A percentile compares a stretch with the other conserved stretches of the same genome.
Evolutionary conservation across 2,329 filamentous ascomycete genomes (phyloP).

Genomic region (Sclerotinia subarctica): DNA sequence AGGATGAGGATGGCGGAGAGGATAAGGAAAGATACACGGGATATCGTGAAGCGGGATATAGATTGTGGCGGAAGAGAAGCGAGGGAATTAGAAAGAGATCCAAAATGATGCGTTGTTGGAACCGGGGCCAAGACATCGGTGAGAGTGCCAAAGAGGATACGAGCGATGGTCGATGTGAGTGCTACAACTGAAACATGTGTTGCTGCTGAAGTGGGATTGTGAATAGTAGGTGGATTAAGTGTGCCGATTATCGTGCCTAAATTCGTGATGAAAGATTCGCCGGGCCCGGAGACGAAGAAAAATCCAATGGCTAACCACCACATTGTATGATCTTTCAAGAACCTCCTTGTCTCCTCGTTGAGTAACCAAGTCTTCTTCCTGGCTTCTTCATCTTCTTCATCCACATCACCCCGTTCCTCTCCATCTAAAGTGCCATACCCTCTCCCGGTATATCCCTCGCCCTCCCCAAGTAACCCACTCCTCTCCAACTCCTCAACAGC

Average conservation of each 20-base stretch:
- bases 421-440: conserved; percentile 61
- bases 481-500: conserved; percentile 88
- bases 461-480: conserved; percentile 76
- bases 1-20: conserved; percentile 71
- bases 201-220: conserved; percentile 59
- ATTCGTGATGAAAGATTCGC: conserved; percentile 98
- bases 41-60: conserved; percentile 55
- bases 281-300: conserved; percentile 73
- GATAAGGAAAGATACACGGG: conserved; percentile 76
- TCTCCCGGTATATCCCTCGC: conserved; percentile 62
- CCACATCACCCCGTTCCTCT: conserved; percentile 36
- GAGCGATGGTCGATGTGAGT: conserved; percentile 83
- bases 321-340: conserved; percentile 88
- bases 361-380: conserved; percentile 86
- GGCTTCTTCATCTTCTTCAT: conserved; percentile 48
- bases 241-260: conserved; percentile 91
- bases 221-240: conserved; percentile 58
- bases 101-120: conserved; percentile 41
- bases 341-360: conserved; percentile 84
- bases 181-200: conserved; percentile 94
- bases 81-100: conserved; percentile 34
- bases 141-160: conserved; percentile 82
- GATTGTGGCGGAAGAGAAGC: conserved; percentile 41
- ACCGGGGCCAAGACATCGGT: conserved; percentile 79
- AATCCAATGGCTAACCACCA: conserved; percentile 91